Base-by-base conservation (phyloP, 306 rosid genomes). In the Cercis canadensis region DNA sequence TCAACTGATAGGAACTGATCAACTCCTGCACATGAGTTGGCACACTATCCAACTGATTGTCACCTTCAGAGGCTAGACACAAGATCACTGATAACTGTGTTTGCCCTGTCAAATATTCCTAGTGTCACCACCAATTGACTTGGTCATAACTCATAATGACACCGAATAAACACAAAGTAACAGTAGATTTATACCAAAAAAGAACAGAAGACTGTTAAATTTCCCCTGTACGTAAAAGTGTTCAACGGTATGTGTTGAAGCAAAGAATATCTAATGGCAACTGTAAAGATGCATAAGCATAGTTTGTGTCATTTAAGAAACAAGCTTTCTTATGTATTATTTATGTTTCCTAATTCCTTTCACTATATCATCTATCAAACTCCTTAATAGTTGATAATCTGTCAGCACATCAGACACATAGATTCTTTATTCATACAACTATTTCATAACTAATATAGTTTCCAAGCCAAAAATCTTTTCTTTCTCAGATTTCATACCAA, bases 1-100 rank as follows among this genome's bases (percentile, higher is more conserved):
- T 90, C 90, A 94, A 87, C 85, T 86, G 82, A 82, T 88, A 80
- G 80, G 81, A 77, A 44, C 59, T 67, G 65, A 90, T 79, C 58
- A 90, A 79, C 87, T 87, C 90, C 59, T 66, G 86, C 17, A 90
- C 81, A 70, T 67, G 80, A 6, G 67, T 74, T 3, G 85, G 85
- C 64, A 90, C 63, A 69, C 17, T 65, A 74, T 81, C 89, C 79
- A 78, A 46, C 58, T 80, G 85, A 78, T 70, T 19, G 47, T 73
- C 79, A 75, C 82, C 72, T 59, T 87, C 90, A 71, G 81, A 57
- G 50, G 90, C 95, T 57, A 82, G 47, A 60, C 92, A 89, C 78
- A 94, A 74, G 65, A 90, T 78, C 78, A 90, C 86, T 0, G 84
- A 88, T 69, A 89, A 73, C 67, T 81, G 79, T 52, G 71, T 81